Evolutionary conservation across 257 asterid genomes (phyloP).

Genomic region (Lithospermum erythrorhizon): DNA sequence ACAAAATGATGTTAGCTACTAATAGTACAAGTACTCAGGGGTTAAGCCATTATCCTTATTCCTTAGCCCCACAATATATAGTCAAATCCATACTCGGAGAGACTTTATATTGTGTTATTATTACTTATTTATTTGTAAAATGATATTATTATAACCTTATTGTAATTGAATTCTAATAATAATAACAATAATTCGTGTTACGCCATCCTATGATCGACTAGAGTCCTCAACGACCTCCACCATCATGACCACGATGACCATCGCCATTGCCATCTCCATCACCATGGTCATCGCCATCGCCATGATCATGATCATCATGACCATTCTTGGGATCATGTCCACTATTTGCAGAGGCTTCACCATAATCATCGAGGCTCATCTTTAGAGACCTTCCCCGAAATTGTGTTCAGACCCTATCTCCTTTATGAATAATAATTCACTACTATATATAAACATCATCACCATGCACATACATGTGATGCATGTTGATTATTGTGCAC

Average conservation of each 20-base stretch:
- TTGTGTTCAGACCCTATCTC: neutral
- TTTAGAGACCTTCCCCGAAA: slow-evolving; percentile 18
- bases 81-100: too few relatives aligned
- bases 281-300: neutral
- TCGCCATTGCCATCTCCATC: neutral
- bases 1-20: too few relatives aligned
- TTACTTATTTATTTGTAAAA: too few relatives aligned
- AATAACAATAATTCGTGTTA: neutral
- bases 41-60: too few relatives aligned
- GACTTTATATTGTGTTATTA: too few relatives aligned
- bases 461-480: neutral
- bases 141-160: too few relatives aligned
- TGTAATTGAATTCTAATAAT: neutral
- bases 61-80: too few relatives aligned
- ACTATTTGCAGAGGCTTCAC: slow-evolving; percentile 12
- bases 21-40: too few relatives aligned
- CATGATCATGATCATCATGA: neutral
- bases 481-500: neutral
- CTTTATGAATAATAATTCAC: slow-evolving; percentile 1
- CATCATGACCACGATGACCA: too few relatives aligned
- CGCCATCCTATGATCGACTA: too few relatives aligned
- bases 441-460: neutral
- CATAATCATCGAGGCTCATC: slow-evolving; percentile 15
- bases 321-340: slow-evolving; percentile 15
- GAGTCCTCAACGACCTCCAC: too few relatives aligned